Evolutionary conservation across 768 basidiomycete genomes (phyloP).

Genomic region (Amanita brunnescens): DNA sequence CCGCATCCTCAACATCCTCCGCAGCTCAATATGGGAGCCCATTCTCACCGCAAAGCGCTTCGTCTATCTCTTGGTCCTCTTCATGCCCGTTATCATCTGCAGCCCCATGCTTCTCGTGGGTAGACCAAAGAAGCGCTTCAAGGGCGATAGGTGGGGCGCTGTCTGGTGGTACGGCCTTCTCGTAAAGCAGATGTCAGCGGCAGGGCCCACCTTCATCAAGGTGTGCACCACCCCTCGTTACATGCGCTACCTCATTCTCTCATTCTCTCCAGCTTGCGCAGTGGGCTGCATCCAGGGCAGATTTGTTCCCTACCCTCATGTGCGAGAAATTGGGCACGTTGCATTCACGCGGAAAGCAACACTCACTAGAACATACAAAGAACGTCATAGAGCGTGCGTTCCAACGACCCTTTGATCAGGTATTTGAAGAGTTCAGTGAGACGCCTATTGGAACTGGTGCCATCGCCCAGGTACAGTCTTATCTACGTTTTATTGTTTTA

Average conservation of each 20-base stretch:
- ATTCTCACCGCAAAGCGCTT: constrained; percentile 78
- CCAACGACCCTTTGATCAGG: constrained; percentile 71
- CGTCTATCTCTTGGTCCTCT: constrained; percentile 71
- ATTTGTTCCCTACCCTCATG: constrained; percentile 82
- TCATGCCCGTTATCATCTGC: constrained; percentile 78
- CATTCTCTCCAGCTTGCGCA: constrained; percentile 77
- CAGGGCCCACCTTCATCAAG: constrained; percentile 97
- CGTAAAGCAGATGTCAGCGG: constrained; percentile 83
- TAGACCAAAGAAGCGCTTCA: constrained; percentile 39
- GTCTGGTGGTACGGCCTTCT: constrained; percentile 97
- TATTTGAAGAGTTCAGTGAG: constrained; percentile 86
- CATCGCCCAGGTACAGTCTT: constrained; percentile 71
- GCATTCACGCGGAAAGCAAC: constrained; percentile 82
- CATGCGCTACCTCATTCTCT: constrained; percentile 11
- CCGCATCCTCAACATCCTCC: constrained; percentile 39
- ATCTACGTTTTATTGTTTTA: constrained; percentile 2
- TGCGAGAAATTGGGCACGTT: constrained; percentile 80
- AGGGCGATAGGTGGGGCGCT: constrained; percentile 84
- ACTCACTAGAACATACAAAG: constrained; percentile 74
- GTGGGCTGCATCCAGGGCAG: constrained; percentile 95
- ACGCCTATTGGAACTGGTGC: constrained; percentile 94
- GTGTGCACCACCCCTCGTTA: constrained; percentile 28
- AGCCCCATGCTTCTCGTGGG: constrained; percentile 80
- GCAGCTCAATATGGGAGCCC: constrained; percentile 70
- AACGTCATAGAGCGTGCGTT: constrained; percentile 79